A percentile compares a stretch with the other conserved stretches of the same genome.
Conservation (phyloP, 164 flowering plant genomes). For the Vitis cinerea region DNA sequence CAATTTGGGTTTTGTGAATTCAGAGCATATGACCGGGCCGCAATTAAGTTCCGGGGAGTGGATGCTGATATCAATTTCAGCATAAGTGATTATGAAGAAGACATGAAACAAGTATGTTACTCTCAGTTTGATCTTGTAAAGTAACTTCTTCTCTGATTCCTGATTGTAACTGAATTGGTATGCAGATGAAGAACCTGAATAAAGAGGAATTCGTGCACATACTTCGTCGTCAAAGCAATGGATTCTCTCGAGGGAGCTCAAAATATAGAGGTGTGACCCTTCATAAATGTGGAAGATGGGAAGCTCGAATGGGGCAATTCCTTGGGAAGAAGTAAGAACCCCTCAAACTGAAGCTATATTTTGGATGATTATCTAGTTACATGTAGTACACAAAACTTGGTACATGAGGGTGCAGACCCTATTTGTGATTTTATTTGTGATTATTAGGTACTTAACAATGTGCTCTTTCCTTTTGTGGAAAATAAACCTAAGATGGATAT, state of each 20-base stretch:
- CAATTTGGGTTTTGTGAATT: slow-evolving; percentile 5
- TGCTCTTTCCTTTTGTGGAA: too few species aligned
- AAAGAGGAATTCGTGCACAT: slow-evolving; percentile 90
- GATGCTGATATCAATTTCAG: slow-evolving; percentile 90
- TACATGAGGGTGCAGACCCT: too few species aligned
- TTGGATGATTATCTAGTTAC: not conserved
- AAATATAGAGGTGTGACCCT: slow-evolving; percentile 77
- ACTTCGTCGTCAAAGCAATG: slow-evolving; percentile 86
- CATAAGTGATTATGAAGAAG: slow-evolving; percentile 75
- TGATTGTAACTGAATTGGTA: not conserved
- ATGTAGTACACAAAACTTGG: too few species aligned
- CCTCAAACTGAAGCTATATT: not conserved
- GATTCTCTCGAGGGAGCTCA: slow-evolving; percentile 80
- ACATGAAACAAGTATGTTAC: slow-evolving; percentile 60
- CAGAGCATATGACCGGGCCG: slow-evolving; percentile 96
- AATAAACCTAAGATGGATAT: not conserved
- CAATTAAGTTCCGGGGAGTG: slow-evolving; percentile 84
- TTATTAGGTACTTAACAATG: too few species aligned
- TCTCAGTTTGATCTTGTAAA: not conserved
- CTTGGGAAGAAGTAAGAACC: slow-evolving; percentile 82
- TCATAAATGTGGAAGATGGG: slow-evolving; percentile 91
- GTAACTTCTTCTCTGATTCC: not conserved
- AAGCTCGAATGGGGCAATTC: slow-evolving; percentile 85
- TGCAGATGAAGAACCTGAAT: slow-evolving; percentile 65
- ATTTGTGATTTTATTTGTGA: too few species aligned